Evolutionary conservation across 2,329 filamentous ascomycete species (phyloP), one percentile per base, ranked within the genome.

Genomic region (Fusarium algeriense): DNA sequence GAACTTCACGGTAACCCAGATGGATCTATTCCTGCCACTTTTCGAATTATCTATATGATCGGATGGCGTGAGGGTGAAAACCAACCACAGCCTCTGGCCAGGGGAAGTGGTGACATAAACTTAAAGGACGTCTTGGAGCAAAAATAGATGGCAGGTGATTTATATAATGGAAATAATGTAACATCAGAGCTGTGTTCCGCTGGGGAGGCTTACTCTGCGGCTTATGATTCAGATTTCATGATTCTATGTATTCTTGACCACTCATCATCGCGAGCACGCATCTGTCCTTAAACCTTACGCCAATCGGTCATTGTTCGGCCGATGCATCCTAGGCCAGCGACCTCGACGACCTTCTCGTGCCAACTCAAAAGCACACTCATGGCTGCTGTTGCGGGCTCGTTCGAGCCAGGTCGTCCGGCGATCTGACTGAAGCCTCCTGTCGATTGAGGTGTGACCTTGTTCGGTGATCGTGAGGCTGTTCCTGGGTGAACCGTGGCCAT

Each of bases 301-400:
- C 95, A 93, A 85, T 99, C 96, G 44, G 94, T 96, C 95, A 99
- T 98, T 73, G 94, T 94, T 76, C 96, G 90, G 70, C 94, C 93
- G 82, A 99, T 96, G 81, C 93, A 94, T 46, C 96, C 96, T 74
- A 94, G 86, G 28, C 96, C 96, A 40, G 94, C 93, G 78, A 98
- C 91, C 78, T 99, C 96, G 7, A 98, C 94, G 69, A 98, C 89
- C 88, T 98, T 99, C 86, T 99, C 96, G 80, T 99, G 96, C 96
- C 96, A 99, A 83, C 94, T 98, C 74, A 99, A 85, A 79, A 99
- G 82, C 55, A 99, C 96, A 79, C 96, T 98, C 96, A 98, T 98
- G 58, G 92, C 92, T 62, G 94, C 91, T 38, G 93, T 93, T 69
- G 93, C 91, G 49, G 93, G 92, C 78, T 91, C 89, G 78, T 85